phyloP scores from a whole-genome alignment of 2,329 filamentous ascomycete species.

The Myriangium duriaei region DNA sequence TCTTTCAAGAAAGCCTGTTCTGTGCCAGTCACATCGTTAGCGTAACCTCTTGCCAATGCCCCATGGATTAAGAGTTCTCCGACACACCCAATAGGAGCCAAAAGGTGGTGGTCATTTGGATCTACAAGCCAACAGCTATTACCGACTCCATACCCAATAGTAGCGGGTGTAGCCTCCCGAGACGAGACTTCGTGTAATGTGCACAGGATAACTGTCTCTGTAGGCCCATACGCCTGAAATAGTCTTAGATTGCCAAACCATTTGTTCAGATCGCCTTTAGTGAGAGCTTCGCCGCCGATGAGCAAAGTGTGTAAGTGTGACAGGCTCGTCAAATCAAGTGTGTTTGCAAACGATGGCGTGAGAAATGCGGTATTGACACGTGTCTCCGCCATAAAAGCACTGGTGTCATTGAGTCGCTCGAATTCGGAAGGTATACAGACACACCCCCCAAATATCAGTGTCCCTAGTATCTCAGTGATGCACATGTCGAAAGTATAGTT shows the following conservation, averaged over 20 bases:
- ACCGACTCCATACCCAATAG: not conserved
- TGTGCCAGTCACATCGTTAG: not conserved
- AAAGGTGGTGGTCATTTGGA: not conserved
- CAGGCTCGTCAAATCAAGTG: not conserved
- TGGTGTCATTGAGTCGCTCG: conserved; percentile 36
- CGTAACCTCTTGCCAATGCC: not conserved
- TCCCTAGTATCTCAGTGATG: conserved; percentile 11
- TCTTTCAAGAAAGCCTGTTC: not conserved
- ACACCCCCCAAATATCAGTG: conserved; percentile 11
- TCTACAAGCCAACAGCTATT: conserved; percentile 1
- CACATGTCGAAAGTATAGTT: conserved; percentile 24
- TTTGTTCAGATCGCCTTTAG: not conserved
- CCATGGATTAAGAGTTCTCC: conserved; percentile 3
- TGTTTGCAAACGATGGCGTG: conserved; percentile 27
- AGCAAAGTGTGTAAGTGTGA: not conserved
- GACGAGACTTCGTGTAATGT: no score
- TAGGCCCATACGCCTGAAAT: conserved; percentile 1
- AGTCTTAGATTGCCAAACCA: not conserved
- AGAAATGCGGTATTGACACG: conserved; percentile 31
- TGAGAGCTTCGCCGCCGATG: conserved; percentile 1
- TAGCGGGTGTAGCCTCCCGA: no score
- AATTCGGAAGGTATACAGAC: conserved; percentile 30
- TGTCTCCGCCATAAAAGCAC: conserved; percentile 27
- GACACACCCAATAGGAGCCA: not conserved
- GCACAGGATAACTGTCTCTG: conserved; percentile 4